phyloP scores from a whole-genome alignment of 441 rosid species.

The Macaranga tanarius region DNA sequence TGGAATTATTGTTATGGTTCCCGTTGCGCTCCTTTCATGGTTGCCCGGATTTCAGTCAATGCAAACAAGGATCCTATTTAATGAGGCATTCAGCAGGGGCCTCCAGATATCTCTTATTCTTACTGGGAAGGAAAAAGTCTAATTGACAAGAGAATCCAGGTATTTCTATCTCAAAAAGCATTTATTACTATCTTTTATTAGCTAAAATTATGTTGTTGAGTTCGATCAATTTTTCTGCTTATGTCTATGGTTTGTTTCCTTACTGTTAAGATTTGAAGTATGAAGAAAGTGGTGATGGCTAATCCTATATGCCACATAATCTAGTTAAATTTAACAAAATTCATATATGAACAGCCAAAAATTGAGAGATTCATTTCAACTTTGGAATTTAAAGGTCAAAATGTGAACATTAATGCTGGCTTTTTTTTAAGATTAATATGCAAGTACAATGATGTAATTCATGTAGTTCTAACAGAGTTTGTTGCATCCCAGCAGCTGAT shows the following conservation, averaged over 20 bases:
- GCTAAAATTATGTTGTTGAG: background rate
- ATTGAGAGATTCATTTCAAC: no score
- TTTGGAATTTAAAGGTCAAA: background rate
- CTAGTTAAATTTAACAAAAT: no score
- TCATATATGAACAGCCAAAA: no score
- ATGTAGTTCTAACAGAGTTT: background rate
- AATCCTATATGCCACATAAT: no score
- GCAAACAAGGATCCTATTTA: conserved; percentile 93
- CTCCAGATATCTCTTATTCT: conserved; percentile 80
- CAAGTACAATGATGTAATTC: background rate
- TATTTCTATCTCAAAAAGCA: background rate
- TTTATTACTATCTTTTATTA: background rate
- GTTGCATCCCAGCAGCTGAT: conserved; percentile 1
- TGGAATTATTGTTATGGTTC: conserved; percentile 76
- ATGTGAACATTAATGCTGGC: background rate
- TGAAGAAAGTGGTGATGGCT: no score
- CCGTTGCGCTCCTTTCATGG: conserved; percentile 87
- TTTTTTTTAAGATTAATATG: background rate
- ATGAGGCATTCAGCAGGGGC: conserved; percentile 90
- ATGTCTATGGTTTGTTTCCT: background rate
- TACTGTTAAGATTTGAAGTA: background rate
- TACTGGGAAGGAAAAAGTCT: conserved; percentile 72
- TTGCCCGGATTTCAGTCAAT: conserved; percentile 90
- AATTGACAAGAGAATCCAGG: conserved; percentile 14
- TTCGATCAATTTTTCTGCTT: background rate